phyloP scores from a whole-genome alignment of 495 filamentous ascomycete species.

The Cladorrhinum samala region DNA sequence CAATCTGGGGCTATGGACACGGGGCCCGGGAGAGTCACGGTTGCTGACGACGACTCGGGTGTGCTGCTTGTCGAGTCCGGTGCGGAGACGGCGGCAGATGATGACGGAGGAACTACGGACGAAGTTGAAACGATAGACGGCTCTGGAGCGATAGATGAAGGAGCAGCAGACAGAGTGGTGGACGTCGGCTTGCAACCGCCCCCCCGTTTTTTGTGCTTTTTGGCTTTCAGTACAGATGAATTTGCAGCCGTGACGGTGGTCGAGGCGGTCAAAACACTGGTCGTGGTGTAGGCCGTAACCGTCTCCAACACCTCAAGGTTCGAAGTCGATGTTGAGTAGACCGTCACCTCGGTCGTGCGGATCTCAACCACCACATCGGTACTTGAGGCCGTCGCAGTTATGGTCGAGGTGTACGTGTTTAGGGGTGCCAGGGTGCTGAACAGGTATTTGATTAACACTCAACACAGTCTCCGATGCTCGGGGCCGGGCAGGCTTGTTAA shows the following conservation, averaged over 20 bases:
- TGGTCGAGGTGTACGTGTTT: background rate
- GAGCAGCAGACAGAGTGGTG: background rate
- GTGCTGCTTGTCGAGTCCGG: background rate
- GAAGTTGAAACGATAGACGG: background rate
- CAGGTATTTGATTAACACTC: background rate
- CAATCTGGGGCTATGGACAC: background rate
- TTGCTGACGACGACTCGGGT: background rate
- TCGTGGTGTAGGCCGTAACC: background rate
- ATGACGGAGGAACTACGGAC: background rate
- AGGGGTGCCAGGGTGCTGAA: background rate
- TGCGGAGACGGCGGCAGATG: background rate
- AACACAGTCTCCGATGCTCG: background rate
- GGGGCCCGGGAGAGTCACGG: background rate
- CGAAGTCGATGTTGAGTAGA: background rate
- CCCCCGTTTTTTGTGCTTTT: background rate
- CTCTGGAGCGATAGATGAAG: background rate
- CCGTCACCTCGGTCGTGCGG: background rate
- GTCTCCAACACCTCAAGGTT: background rate
- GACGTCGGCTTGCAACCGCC: conserved; percentile 1
- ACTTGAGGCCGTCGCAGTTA: background rate
- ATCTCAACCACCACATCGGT: background rate
- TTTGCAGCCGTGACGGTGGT: background rate
- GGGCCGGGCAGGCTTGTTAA: background rate
- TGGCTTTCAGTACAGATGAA: background rate
- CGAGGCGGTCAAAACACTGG: background rate